phyloP scores from a whole-genome alignment of 169 alveolate genomes.

The Plasmodium sp. region DNA sequence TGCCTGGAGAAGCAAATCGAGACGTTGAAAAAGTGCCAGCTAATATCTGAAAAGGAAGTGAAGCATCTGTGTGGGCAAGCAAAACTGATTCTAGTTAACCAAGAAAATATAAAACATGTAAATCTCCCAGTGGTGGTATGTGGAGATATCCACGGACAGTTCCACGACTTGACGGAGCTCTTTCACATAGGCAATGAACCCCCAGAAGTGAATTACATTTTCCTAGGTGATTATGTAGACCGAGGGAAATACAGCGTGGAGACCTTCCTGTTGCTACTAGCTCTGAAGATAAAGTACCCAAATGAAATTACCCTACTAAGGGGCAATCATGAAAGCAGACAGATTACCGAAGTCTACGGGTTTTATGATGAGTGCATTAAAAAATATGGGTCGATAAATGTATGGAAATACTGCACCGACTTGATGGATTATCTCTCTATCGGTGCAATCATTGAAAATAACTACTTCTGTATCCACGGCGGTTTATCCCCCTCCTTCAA shows the following conservation, averaged over 20 bases:
- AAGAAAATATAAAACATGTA: slow-evolving; percentile 73
- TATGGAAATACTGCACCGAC: slow-evolving; percentile 98
- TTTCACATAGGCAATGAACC: slow-evolving; percentile 91
- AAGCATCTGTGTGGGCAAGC: slow-evolving; percentile 29
- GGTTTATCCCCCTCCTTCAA: slow-evolving; percentile 97
- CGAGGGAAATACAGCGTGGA: slow-evolving; percentile 99
- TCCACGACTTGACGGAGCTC: slow-evolving; percentile 94
- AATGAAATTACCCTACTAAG: slow-evolving; percentile 96
- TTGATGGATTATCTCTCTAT: slow-evolving; percentile 98
- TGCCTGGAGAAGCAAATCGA: slow-evolving; percentile 29
- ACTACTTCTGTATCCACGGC: slow-evolving; percentile 98
- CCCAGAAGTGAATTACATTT: slow-evolving; percentile 92
- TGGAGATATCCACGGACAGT: slow-evolving; percentile 98
- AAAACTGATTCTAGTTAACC: slow-evolving; percentile 3
- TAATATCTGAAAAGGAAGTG: slow-evolving; percentile 42
- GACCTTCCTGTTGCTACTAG: slow-evolving; percentile 96
- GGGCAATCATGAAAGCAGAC: slow-evolving; percentile 99
- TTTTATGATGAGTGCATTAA: slow-evolving; percentile 99
- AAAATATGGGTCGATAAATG: slow-evolving; percentile 98
- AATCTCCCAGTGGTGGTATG: slow-evolving; percentile 98
- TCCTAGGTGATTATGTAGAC: slow-evolving; percentile 99
- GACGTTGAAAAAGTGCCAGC: slow-evolving; percentile 39
- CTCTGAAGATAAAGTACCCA: slow-evolving; percentile 97
- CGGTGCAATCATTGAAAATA: slow-evolving; percentile 97
- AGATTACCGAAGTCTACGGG: slow-evolving; percentile 98